Evolutionary conservation across 768 basidiomycete species (phyloP), one percentile per base, ranked within the genome.

Genomic region (Termitomyces sp.): DNA sequence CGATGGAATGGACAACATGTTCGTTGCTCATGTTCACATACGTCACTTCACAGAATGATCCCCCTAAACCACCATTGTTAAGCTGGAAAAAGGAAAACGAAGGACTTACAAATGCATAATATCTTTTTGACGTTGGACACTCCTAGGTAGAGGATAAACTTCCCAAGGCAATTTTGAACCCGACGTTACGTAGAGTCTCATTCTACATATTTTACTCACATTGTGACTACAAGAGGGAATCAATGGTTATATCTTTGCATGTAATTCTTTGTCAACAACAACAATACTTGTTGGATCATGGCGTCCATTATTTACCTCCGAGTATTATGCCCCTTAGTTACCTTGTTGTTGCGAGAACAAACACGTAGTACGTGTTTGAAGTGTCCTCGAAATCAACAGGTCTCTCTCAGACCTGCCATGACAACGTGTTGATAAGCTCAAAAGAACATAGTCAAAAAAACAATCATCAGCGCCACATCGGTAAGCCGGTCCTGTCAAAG

Each of bases 1-100:
- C 66, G 46, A 69, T 69, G 69, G 68, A 69, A 53, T 70, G 68
- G 67, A 43, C 58, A 10, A 66, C 67, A 8, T 70, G 69, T 35
- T 58, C 66, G 13, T 55, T 65, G 62, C 62, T 68, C 38, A 63
- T 66, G 63, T 26, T 61, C 23, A 65, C 60, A 38, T 70, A 61
- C 16, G 5, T 61, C 53, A 64, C 69, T 5, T 69, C 68, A 26
- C 61, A 58, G 23, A 59, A 63, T 32, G 68, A 69, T 54, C 65
- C 67, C 4, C 61, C 61, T 0, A 63, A 66, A 55, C 48, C 50
- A 30, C 44, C 44, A 18, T 33, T 56, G 26, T 44, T 7, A 9
- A 43, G 40, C 16, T 56, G 55, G 44, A 56, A 56, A 35, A 36
- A 36, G 41, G 7, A 35, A 13, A 41, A 35, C 12, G 46, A 36